These are phyloP conservation scores for Neurospora tetrasperma DNA, from an alignment of 495 filamentous ascomycete genomes.

Conservation along the genomic window DNA sequence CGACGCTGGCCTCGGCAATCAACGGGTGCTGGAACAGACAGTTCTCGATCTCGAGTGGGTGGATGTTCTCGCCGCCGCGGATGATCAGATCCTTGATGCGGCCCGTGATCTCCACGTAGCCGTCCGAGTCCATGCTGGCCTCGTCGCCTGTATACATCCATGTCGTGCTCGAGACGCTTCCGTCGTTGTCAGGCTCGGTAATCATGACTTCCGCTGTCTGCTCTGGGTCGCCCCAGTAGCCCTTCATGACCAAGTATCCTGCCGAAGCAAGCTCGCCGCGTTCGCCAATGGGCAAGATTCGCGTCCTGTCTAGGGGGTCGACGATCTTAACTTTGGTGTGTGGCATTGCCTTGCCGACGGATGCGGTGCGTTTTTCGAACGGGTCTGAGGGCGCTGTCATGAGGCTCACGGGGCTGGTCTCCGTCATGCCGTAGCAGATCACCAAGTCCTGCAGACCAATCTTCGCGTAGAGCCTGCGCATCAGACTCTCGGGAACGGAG, in stretches of 20 bases:
- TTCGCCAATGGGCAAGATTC: slow-evolving; percentile 51
- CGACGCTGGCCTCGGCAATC: slow-evolving; percentile 66
- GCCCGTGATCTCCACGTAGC: slow-evolving; percentile 53
- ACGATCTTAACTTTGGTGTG: slow-evolving; percentile 76
- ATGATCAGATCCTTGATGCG: slow-evolving; percentile 89
- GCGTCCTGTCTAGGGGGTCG: slow-evolving; percentile 42
- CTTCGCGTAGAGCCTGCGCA: slow-evolving; percentile 65
- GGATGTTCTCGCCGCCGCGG: slow-evolving; percentile 89
- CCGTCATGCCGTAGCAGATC: slow-evolving; percentile 98
- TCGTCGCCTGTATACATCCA: slow-evolving; percentile 76
- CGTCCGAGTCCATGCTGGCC: slow-evolving; percentile 68
- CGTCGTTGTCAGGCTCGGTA: slow-evolving; percentile 34
- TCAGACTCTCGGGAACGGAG: slow-evolving; percentile 70
- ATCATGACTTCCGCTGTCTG: slow-evolving; percentile 61
- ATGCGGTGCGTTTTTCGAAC: slow-evolving; percentile 63
- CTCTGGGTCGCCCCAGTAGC: slow-evolving; percentile 68
- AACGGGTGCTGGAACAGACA: slow-evolving; percentile 63
- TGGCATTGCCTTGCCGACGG: slow-evolving; percentile 68
- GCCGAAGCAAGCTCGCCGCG: slow-evolving; percentile 74
- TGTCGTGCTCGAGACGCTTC: slow-evolving; percentile 19
- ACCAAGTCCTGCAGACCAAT: slow-evolving; percentile 78
- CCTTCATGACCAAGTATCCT: slow-evolving; percentile 85
- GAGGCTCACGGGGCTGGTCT: slow-evolving; percentile 80
- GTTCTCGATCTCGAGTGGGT: slow-evolving; percentile 89
- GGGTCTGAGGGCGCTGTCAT: slow-evolving; percentile 87